A percentile compares a stretch with the other conserved stretches of the same genome.
These are phyloP conservation scores for Astrephomene gubernaculifera DNA, from an alignment of 139 green algal species.

Conservation along the genomic window DNA sequence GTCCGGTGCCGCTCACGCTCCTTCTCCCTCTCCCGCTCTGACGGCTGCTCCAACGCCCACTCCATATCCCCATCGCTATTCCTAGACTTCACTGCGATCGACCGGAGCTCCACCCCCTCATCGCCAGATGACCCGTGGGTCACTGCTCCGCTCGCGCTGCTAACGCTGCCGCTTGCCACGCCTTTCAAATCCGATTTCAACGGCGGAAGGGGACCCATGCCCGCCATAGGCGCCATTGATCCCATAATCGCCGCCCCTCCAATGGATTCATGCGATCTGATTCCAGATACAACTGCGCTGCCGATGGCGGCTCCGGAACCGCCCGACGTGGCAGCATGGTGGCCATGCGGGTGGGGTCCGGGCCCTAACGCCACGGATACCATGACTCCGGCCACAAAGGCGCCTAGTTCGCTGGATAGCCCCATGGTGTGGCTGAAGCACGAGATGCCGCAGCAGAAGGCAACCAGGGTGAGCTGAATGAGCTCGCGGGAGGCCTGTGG, in stretches of 20 bases:
- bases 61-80: background rate
- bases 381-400: slow-evolving; percentile 88
- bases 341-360: background rate
- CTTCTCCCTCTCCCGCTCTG: slow-evolving; percentile 19
- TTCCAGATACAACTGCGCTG: background rate
- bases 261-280: too few species aligned
- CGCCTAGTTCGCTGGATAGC: slow-evolving; percentile 90
- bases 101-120: background rate
- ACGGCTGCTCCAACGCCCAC: background rate
- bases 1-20: slow-evolving; percentile 38
- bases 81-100: background rate
- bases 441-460: slow-evolving; percentile 81
- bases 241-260: slow-evolving; percentile 19
- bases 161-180: background rate
- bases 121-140: background rate
- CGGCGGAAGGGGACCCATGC: slow-evolving; percentile 14
- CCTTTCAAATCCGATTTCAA: too few species aligned
- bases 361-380: slow-evolving; percentile 23
- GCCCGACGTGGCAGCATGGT: background rate
- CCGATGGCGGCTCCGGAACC: background rate
- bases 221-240: slow-evolving; percentile 15
- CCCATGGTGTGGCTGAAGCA: slow-evolving; percentile 72
- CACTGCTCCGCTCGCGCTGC: background rate
- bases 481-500: slow-evolving; percentile 72
- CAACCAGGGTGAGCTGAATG: slow-evolving; percentile 85